Evolutionary conservation across 2,329 filamentous ascomycete species (phyloP).

Genomic region (Fusarium sp.): DNA sequence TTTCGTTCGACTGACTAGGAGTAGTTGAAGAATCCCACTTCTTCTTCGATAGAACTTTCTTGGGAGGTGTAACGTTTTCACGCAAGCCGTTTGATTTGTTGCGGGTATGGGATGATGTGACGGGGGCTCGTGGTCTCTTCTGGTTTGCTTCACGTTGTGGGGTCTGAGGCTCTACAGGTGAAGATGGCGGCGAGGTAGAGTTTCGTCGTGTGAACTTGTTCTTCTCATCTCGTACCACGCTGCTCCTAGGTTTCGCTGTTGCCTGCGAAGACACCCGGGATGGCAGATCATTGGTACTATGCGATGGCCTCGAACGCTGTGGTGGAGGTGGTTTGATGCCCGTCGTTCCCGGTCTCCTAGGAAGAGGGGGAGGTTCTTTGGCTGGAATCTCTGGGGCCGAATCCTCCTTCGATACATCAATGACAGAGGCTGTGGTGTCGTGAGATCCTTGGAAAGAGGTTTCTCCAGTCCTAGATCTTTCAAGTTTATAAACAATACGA

Average conservation of each 20-base stretch:
- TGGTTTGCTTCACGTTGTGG: constrained; percentile 43
- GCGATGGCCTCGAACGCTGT: constrained; percentile 24
- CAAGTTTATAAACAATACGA: constrained; percentile 71
- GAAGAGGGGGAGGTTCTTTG: constrained; percentile 26
- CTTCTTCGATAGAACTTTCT: constrained; percentile 41
- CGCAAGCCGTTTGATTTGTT: constrained; percentile 49
- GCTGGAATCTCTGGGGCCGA: constrained; percentile 4
- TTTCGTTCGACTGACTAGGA: constrained; percentile 52
- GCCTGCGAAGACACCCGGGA: constrained; percentile 13
- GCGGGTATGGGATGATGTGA: constrained; percentile 35
- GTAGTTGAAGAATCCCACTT: constrained; percentile 31
- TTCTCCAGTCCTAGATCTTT: constrained; percentile 62
- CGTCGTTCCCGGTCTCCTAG: constrained; percentile 23
- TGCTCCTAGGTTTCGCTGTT: constrained; percentile 8
- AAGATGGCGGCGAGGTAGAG: constrained; percentile 27
- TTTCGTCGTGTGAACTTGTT: constrained; percentile 13
- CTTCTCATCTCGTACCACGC: constrained; percentile 23
- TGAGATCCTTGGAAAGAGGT: constrained; percentile 56
- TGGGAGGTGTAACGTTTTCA: constrained; percentile 22
- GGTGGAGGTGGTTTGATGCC: constrained; percentile 26
- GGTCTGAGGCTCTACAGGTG: constrained; percentile 21
- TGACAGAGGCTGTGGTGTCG: constrained; percentile 44
- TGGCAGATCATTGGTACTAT: constrained; percentile 12
- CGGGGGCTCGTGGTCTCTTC: constrained; percentile 42
- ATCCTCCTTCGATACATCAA: constrained; percentile 48